Conservation (phyloP, 306 rosid genomes). For the Malus sieversii region DNA sequence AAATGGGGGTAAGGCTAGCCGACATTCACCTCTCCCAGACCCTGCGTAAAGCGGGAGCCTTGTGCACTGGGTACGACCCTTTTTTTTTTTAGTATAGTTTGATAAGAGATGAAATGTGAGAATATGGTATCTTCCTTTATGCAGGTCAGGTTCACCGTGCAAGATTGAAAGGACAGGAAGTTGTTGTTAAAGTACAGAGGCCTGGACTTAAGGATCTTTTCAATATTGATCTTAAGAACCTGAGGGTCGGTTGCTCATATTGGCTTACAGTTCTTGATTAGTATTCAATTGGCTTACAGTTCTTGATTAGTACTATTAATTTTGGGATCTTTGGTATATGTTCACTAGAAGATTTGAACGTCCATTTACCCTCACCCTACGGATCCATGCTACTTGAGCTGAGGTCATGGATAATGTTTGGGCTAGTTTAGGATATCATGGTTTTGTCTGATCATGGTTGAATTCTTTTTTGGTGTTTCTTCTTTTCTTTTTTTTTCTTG, state of each 20-base stretch:
- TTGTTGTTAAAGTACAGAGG: conserved; percentile 94
- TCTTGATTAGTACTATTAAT: not conserved
- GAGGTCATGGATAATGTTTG: not conserved
- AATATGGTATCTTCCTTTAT: conserved; percentile 12
- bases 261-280: conserved; percentile 12
- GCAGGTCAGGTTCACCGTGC: conserved; percentile 99
- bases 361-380: not conserved
- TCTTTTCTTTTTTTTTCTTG: not conserved
- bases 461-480: not conserved
- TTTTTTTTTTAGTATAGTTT: not conserved
- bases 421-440: conserved; percentile 7
- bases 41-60: no score
- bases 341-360: not conserved
- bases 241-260: conserved; percentile 70
- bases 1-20: no score
- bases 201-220: conserved; percentile 96
- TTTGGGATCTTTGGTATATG: not conserved
- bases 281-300: conserved; percentile 10
- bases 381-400: not conserved
- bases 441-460: not conserved
- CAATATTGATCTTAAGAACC: conserved; percentile 91
- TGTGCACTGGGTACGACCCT: no score
- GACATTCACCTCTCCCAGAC: no score
- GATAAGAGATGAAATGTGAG: conserved; percentile 5
- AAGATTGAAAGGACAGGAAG: conserved; percentile 68